Base-by-base conservation (phyloP, 345 rosid species). In the Heritiera littoralis region DNA sequence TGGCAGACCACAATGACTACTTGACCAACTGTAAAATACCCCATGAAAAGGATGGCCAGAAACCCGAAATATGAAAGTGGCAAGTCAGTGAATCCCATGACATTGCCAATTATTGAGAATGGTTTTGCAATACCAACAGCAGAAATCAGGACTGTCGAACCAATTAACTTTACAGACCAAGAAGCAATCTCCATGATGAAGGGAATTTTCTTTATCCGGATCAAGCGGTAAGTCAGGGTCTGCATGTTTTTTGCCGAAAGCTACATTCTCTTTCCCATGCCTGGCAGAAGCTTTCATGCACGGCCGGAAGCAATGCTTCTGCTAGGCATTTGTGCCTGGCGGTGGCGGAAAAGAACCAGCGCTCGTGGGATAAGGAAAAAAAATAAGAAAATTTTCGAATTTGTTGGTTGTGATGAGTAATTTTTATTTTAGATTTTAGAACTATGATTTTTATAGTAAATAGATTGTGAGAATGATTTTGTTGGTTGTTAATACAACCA, bases 191-290 rank as follows among this genome's bases (percentile, higher is more conserved):
- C 92, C 83, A 89, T 90, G 68, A 89, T 64, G 80, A 90, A 89
- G 35, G 96, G 91, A 58, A 86, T 85, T 74, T 90, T 90, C 86
- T 88, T 92, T 0, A 92, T 89, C 43, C 92, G 80, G 81, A 92
- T 88, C 81, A 92, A 81, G 84, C 90, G 92, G 83, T 79, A 88
- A 63, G 90, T 88, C 72, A 92, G 73, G 9, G 90, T 87, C 84
- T 90, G 92, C 93, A 90, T 89, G 11, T 23, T 23, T 23, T 23
- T 23, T 23, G 28, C 28, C 28, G 28, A 23, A 23, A 23, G 28
- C 28, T 23, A 23, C 28, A 23, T 23, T 23, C 28, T 23, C 28
- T 23, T 23, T 23, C 28, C 28, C 28, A 23, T 23, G 28, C 28
- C 28, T 23, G 28, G 28, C 28, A 23, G 28, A 23, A 23, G 28